Evolutionary conservation across 805 yeast genomes (phyloP), one percentile per base, ranked within the genome.

Genomic region (Zygoascus flipseniorum): DNA sequence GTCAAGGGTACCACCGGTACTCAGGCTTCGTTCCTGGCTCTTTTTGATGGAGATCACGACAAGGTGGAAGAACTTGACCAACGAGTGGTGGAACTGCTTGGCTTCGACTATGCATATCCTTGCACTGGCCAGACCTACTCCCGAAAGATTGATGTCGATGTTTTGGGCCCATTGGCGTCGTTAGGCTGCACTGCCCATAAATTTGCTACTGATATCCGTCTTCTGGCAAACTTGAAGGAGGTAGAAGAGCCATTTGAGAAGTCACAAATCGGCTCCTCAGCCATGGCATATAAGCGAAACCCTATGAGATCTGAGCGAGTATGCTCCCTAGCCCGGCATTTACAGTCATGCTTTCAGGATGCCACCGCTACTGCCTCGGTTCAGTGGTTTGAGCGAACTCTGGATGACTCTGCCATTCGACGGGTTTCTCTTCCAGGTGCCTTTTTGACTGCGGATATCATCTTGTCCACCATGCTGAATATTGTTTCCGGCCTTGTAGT

Each of bases 291-390:
- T 78, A 93, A 93, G 81, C 85, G 99, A 76, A 93, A 93, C 76
- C 99, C 99, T 72, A 93, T 93, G 99, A 86, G 99, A 77, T 85
- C 92, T 68, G 99, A 93, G 77, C 83, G 99, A 72, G 97, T 93
- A 56, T 93, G 99, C 76, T 93, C 99, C n/a, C 79, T 93, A 61
- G 82, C 98, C 19, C 87, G 99, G 76, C 98, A 92, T 71, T 72
- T 93, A 72, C 96, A 96, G 59, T 85, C 96, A 16, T 76, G 89
- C 62, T 86, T 85, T 74, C 89, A 78, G 67, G 98, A 93, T 72
- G 95, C 97, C 52, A 86, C 92, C 63, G 93, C 89, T 73, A 93
- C 99, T 49, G 95, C 98, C 8, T 85, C 96, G 37, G 98, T 93
- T 50, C 99, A 93, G 76, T 93, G 99, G 99, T 93, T 93, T 69